These are phyloP conservation scores for Trifolium fragiferum DNA, from an alignment of 306 rosid genomes.

Conservation along the genomic window DNA sequence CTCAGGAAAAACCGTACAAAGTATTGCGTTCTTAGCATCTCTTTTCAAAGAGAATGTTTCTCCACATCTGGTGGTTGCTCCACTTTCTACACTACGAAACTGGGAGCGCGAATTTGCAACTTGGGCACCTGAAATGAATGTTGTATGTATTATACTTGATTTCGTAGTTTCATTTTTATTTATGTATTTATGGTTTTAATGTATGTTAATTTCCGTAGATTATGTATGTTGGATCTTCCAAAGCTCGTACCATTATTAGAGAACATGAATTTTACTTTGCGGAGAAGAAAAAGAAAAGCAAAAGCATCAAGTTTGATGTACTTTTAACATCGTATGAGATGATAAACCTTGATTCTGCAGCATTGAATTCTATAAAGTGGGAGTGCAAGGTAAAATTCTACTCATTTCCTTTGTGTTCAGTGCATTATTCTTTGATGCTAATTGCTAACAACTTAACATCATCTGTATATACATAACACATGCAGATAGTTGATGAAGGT, in stretches of 20 bases:
- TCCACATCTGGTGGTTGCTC: conserved; percentile 99
- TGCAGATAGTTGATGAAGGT: conserved; percentile 96
- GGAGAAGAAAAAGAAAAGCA: conserved; percentile 82
- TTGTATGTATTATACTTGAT: conserved; percentile 61
- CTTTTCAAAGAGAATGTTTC: conserved; percentile 68
- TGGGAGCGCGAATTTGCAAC: conserved; percentile 98
- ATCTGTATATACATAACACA: conserved; percentile 27
- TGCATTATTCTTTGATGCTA: conserved; percentile 7
- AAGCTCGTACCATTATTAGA: conserved; percentile 82
- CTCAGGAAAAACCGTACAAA: conserved; percentile 95
- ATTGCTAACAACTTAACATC: conserved; percentile 36
- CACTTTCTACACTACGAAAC: conserved; percentile 91
- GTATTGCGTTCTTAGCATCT: conserved; percentile 94
- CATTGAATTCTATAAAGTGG: conserved; percentile 86
- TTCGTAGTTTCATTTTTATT: conserved; percentile 34
- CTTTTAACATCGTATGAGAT: conserved; percentile 96
- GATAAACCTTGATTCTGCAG: conserved; percentile 74
- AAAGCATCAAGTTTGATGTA: conserved; percentile 92
- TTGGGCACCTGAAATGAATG: conserved; percentile 99
- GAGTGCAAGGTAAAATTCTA: conserved; percentile 74
- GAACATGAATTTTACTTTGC: conserved; percentile 92
- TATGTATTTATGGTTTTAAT: conserved; percentile 43
- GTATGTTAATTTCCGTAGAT: conserved; percentile 60
- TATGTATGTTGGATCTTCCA: conserved; percentile 92
- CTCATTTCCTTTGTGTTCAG: conserved; percentile 31